Base-by-base conservation (phyloP, 1,284 basidiomycete genomes). In the Omphalotus olearius region DNA sequence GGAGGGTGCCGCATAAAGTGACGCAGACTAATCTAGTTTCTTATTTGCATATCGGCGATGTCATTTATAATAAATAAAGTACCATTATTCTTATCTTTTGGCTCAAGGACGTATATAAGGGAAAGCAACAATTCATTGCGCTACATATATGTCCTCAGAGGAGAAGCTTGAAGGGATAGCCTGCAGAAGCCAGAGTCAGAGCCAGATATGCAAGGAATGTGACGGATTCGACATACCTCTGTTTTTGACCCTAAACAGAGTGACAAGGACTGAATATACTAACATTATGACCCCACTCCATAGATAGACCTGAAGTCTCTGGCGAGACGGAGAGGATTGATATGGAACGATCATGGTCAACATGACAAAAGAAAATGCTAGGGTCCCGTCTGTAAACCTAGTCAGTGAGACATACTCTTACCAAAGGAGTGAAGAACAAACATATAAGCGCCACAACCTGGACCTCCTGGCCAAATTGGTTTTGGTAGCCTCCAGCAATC, bases 241-340 rank as follows among this genome's bases (percentile, higher is more conserved):
- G 70, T 98, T 97, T 75, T 99, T 99, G 58, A 94, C 75, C 63
- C 83, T 82, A 79, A 99, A 99, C 40, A 99, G 66, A 44, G 89
- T 90, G 51, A 98, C 74, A 42, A 99, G 74, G 57, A 96, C 75
- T 45, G 93, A 95, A 68, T 94, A 94, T 53, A 97, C 77, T 60
- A 93, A 75, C 66, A 97, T 72, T 54, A 91, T 78, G 52, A 98
- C 84, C 1, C 75, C 82, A 1, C 85, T 82, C 93, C 93, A 98
- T 35, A 98, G 75, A 66, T 96, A 96, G 20, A 97, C 76, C 60
- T 94, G 94, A 20, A 87, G 65, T 30, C 91, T 80, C 67, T 99
- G 96, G 54, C 87, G 83, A 39, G 69, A 64, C 0, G 88, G 80
- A 16, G 91, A 91, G 38, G 77, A 68, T 66, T 96, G 87, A 51